Evolutionary conservation across 331 rosid genomes (phyloP), one percentile per base, ranked within the genome.

Genomic region (Rosa hybrid): DNA sequence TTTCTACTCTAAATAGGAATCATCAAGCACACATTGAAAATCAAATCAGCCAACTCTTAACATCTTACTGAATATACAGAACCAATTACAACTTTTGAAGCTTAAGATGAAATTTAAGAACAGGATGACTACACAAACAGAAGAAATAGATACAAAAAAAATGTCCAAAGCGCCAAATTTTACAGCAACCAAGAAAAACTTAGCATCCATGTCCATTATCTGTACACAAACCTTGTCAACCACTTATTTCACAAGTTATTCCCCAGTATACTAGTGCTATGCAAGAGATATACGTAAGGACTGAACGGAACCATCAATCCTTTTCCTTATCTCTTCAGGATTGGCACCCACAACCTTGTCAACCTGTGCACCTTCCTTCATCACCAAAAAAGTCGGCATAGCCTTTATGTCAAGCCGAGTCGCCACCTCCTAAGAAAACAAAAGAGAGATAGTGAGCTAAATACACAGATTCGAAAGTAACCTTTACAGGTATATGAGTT

Each of bases 341-440:
- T 95, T 91, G 51, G 99, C 99, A 89, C 98, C 99, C 77, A 95
- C 90, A 20, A 93, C 50, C 86, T 87, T 95, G 59, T 90, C 97
- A 42, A 77, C 65, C 20, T 74, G 77, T 81, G 53, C 79, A 73
- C 96, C 94, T 17, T 84, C 84, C 82, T 78, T 95, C 78, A 92
- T 68, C 78, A 95, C 44, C 89, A 88, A 11, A 84, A 95, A 95
- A 4, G 98, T 94, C 38, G 98, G 98, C 98, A 94, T 94, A n/a
- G 98, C 98, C 86, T 87, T 92, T 82, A 94, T 51, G 60, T 86
- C 92, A 86, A 91, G 54, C 70, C 59, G 90, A 51, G 87, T 79
- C 16, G 98, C 98, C 49, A 91, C 98, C 71, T 91, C 98, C 98
- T 94, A 80, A 49, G 27, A 81, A 38, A 71, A 51, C 77, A 77